A percentile compares a stretch with the other conserved stretches of the same genome.
These are phyloP conservation scores for Gliomastix tumulicola DNA, from an alignment of 2,329 filamentous ascomycete species.

Conservation along the genomic window DNA sequence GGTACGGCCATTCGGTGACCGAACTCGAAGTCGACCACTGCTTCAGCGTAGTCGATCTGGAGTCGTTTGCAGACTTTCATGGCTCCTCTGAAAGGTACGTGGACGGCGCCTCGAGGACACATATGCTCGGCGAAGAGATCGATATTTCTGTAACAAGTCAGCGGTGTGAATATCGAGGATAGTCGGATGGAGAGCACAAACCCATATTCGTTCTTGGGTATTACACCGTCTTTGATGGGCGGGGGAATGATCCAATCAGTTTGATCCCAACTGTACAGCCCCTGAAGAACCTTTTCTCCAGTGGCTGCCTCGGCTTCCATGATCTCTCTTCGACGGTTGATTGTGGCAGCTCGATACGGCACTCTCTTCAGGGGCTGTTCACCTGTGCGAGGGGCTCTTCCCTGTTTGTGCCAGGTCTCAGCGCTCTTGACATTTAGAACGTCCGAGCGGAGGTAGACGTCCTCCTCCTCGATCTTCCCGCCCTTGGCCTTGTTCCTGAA, in stretches of 20 bases:
- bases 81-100: constrained; percentile 73
- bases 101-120: constrained; percentile 77
- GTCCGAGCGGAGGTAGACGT: constrained; percentile 73
- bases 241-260: constrained; percentile 94
- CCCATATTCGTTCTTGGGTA: constrained; percentile 91
- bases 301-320: constrained; percentile 75
- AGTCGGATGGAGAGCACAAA: constrained; percentile 12
- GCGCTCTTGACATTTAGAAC: constrained; percentile 81
- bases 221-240: constrained; percentile 75
- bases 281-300: constrained; percentile 80
- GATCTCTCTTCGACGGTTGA: constrained; percentile 80
- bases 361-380: constrained; percentile 77
- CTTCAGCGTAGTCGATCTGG: constrained; percentile 84
- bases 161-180: no score
- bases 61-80: constrained; percentile 77
- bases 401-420: constrained; percentile 98
- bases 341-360: constrained; percentile 84
- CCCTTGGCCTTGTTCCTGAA: constrained; percentile 74
- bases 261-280: constrained; percentile 75
- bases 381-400: constrained; percentile 64
- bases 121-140: constrained; percentile 92
- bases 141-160: constrained; percentile 56
- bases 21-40: constrained; percentile 94
- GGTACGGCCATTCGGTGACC: constrained; percentile 91
- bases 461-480: constrained; percentile 65